Evolutionary conservation across 2,329 filamentous ascomycete genomes (phyloP).

Genomic region (Ophiocordyceps sinensis): DNA sequence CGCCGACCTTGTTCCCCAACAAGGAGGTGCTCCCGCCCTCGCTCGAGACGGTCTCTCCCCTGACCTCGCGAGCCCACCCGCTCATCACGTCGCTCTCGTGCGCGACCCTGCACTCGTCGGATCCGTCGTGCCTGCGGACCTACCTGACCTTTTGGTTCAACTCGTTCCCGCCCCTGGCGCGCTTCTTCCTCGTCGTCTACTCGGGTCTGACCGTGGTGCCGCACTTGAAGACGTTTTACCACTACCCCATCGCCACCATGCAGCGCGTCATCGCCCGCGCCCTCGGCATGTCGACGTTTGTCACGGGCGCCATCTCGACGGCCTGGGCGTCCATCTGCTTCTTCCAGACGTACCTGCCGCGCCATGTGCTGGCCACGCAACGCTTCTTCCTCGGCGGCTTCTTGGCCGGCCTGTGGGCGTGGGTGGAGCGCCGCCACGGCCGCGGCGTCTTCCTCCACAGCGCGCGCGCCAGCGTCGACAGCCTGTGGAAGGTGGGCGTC

Average conservation of each 20-base stretch:
- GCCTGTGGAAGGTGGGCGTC: conserved; percentile 81
- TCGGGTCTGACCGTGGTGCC: conserved; percentile 53
- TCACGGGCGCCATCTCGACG: conserved; percentile 67
- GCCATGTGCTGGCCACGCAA: conserved; percentile 60
- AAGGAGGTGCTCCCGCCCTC: conserved; percentile 50
- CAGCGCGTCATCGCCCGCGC: conserved; percentile 53
- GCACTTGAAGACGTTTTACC: conserved; percentile 51
- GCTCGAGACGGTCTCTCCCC: conserved; percentile 55
- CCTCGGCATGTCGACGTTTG: conserved; percentile 60
- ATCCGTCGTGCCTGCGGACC: conserved; percentile 77
- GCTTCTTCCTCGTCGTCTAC: conserved; percentile 65
- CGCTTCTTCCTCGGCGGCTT: conserved; percentile 85
- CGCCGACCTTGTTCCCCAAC: conserved; percentile 72
- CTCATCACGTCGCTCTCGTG: conserved; percentile 76
- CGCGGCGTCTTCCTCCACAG: conserved; percentile 65
- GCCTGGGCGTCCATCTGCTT: conserved; percentile 84
- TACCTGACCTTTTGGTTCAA: conserved; percentile 79
- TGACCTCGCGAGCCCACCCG: conserved; percentile 76
- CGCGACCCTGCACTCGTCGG: conserved; percentile 72
- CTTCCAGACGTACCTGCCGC: conserved; percentile 67
- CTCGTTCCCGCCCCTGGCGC: conserved; percentile 64
- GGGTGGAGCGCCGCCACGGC: conserved; percentile 52
- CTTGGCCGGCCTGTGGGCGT: conserved; percentile 72
- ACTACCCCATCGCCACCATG: conserved; percentile 52
- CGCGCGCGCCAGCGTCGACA: conserved; percentile 65